Conservation (phyloP, 805 yeast genomes). For the Saturnispora serradocipensis region DNA sequence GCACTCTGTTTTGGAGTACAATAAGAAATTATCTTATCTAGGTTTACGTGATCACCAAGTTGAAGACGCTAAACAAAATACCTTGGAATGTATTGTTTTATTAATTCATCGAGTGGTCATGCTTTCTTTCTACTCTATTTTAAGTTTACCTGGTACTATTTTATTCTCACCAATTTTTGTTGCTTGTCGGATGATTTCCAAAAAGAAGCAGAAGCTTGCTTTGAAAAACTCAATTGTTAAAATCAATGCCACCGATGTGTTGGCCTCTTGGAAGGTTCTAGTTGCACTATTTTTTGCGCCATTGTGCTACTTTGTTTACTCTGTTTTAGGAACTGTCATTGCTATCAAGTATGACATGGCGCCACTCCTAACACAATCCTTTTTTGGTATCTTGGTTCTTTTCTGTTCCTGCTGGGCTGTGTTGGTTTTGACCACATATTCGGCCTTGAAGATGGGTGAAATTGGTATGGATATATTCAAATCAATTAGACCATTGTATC, state of each 20-base stretch:
- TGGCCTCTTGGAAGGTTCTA: slow-evolving; percentile 93
- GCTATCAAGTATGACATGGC: slow-evolving; percentile 15
- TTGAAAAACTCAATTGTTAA: slow-evolving; percentile 82
- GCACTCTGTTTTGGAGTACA: slow-evolving; percentile 58
- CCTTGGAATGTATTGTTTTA: slow-evolving; percentile 39
- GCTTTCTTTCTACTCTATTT: slow-evolving; percentile 42
- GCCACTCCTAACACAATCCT: slow-evolving; percentile 8
- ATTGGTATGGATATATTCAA: slow-evolving; percentile 86
- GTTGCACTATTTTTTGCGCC: slow-evolving; percentile 88
- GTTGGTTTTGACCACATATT: slow-evolving; percentile 69
- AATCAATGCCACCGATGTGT: slow-evolving; percentile 81
- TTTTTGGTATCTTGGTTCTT: slow-evolving; percentile 19
- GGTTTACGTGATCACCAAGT: slow-evolving; percentile 70
- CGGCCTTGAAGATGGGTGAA: slow-evolving; percentile 86
- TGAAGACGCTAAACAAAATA: slow-evolving; percentile 42
- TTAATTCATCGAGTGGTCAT: slow-evolving; percentile 49
- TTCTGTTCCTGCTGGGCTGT: slow-evolving; percentile 47
- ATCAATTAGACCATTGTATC: slow-evolving; percentile 67
- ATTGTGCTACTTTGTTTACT: slow-evolving; percentile 67
- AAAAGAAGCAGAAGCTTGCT: slow-evolving; percentile 65
- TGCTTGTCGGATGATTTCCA: slow-evolving; percentile 62
- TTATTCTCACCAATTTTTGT: slow-evolving; percentile 85
- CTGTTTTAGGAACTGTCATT: slow-evolving; percentile 40
- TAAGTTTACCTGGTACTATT: slow-evolving; percentile 80
- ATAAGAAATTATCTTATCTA: slow-evolving; percentile 50